Percentiles rank a stretch among this genome's conserved stretches.
Evolutionary conservation across 1,284 basidiomycete species (phyloP).

Genomic region (Ceratobasidium sp.): DNA sequence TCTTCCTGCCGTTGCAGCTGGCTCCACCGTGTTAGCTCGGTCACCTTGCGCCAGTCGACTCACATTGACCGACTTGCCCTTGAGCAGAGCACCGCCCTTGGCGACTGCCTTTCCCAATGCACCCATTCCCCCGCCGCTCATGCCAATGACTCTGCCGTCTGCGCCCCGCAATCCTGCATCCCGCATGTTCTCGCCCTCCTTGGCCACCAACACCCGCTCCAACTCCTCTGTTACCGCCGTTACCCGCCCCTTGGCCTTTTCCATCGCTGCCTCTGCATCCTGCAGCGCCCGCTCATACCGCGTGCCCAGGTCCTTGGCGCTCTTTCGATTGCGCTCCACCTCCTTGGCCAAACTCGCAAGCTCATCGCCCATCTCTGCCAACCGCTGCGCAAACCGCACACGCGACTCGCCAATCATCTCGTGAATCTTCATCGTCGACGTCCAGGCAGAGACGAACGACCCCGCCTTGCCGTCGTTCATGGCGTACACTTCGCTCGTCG

Average conservation of each 20-base stretch:
- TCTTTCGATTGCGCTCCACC: slow-evolving; percentile 92
- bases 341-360: slow-evolving; percentile 85
- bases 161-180: slow-evolving; percentile 71
- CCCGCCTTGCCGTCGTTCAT: slow-evolving; percentile 93
- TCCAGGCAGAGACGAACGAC: slow-evolving; percentile 93
- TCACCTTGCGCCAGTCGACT: slow-evolving; percentile 43
- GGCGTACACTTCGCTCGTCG: slow-evolving; percentile 82
- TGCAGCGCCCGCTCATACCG: slow-evolving; percentile 87
- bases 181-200: slow-evolving; percentile 89
- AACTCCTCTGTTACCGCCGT: slow-evolving; percentile 93
- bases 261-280: slow-evolving; percentile 87
- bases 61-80: slow-evolving; percentile 90
- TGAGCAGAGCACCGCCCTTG: slow-evolving; percentile 88
- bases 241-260: slow-evolving; percentile 87
- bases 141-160: slow-evolving; percentile 52
- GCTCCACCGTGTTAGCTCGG: background rate
- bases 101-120: slow-evolving; percentile 87
- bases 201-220: slow-evolving; percentile 90
- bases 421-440: slow-evolving; percentile 84
- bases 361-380: slow-evolving; percentile 97
- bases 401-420: slow-evolving; percentile 89
- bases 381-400: slow-evolving; percentile 80
- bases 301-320: slow-evolving; percentile 86
- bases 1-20: slow-evolving; percentile 94
- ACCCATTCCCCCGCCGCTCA: slow-evolving; percentile 67